Evolutionary conservation across 106 monocot genomes (phyloP), one percentile per base, ranked within the genome.

Genomic region (Dendrobium chrysotoxum): DNA sequence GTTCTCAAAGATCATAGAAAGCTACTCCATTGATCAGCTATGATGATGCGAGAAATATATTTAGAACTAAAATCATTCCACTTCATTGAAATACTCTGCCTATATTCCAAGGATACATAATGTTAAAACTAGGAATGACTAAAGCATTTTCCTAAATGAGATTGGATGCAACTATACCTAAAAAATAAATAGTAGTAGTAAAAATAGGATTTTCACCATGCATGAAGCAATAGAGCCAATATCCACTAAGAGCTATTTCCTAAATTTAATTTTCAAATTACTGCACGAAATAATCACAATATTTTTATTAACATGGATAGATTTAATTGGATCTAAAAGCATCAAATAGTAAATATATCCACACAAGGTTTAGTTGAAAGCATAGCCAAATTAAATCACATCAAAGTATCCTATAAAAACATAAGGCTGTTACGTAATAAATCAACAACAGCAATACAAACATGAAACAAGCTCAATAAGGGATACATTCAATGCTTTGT

Each of bases 401-500:
- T 74, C 74, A 74, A 42, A 74, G 4, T 40, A 73, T 73, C 74
- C 38, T 41, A 42, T 2, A 74, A 76, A 47, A 47, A 47, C 18
- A 26, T 12, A 26, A 11, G 28, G 47, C 11, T 74, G 74, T 74
- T 7, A 42, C 20, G 42, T 74, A n/a, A 40, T 40, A 74, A 70
- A 42, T 74, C 76, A 46, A 42, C 70, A 76, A 47, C 75, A 75
- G 45, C 9, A 25, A 75, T 23, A 68, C 38, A 72, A 72, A 72
- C 17, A 72, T 72, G 72, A 72, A 40, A 16, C 72, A 42, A 75
- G 9, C 45, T 75, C 25, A 46, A 25, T 3, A 75, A 35, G 38
- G 75, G 45, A 75, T 76, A 47, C 76, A 76, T 76, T 76, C 76
- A 47, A 76, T 76, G 76, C 76, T 76, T 76, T 76, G 76, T 28